These are phyloP conservation scores for Mycena metata DNA, from an alignment of 768 basidiomycete genomes.

Conservation along the genomic window DNA sequence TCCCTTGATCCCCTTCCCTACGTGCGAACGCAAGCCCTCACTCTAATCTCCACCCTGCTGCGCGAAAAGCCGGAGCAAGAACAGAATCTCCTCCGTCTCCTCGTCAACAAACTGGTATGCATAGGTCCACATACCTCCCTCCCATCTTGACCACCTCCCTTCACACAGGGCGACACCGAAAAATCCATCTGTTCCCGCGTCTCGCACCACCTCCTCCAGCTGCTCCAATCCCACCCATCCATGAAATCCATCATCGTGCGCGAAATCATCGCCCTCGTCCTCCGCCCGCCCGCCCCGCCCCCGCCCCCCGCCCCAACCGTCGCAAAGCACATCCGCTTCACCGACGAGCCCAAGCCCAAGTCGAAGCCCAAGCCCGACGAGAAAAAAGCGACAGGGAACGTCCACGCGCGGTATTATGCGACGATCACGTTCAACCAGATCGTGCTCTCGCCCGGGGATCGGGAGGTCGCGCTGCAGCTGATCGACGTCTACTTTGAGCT, in stretches of 20 bases:
- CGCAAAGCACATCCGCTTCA: conserved; percentile 68
- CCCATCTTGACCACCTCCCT: conserved; percentile 8
- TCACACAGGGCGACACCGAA: conserved; percentile 85
- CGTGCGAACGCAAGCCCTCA: conserved; percentile 87
- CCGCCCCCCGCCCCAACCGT: conserved; percentile 51
- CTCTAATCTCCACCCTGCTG: conserved; percentile 83
- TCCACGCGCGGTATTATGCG: conserved; percentile 92
- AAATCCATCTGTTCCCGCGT: conserved; percentile 90
- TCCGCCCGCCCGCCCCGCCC: conserved; percentile 66
- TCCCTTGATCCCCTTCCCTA: conserved; percentile 90
- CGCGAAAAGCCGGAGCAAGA: conserved; percentile 96
- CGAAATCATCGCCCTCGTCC: conserved; percentile 85
- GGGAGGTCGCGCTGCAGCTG: conserved; percentile 80
- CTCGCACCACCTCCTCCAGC: conserved; percentile 89
- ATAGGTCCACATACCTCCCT: neutral
- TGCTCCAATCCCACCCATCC: conserved; percentile 90
- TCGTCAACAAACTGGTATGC: conserved; percentile 93
- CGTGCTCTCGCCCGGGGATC: conserved; percentile 76
- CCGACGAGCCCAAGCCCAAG: conserved; percentile 53
- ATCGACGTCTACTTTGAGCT: conserved; percentile 95
- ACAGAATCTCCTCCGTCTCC: conserved; percentile 91
- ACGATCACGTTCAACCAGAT: conserved; percentile 96
- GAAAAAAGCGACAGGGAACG: conserved; percentile 63
- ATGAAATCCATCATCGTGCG: conserved; percentile 94
- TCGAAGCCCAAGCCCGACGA: conserved; percentile 47